Base-by-base conservation (phyloP, 805 yeast species). In the Metschnikowia anglica region DNA sequence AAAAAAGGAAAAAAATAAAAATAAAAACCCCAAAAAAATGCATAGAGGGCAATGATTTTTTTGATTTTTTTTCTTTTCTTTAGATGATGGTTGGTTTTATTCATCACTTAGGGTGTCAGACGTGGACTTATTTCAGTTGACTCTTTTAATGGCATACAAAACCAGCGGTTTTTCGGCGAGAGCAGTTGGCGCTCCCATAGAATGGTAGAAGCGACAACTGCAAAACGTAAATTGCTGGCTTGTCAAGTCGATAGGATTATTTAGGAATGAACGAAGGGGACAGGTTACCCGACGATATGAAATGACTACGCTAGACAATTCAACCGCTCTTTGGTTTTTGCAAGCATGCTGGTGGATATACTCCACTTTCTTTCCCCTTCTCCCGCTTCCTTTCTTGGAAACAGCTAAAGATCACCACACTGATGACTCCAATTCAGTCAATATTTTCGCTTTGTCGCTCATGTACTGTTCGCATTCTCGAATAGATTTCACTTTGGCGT, bases 401-500 rank as follows among this genome's bases (percentile, higher is more conserved):
- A n/a, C n/a, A n/a, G n/a, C n/a, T n/a, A n/a, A n/a, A n/a, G n/a
- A n/a, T 34, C 23, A 24, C 21, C 20, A 24, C 7, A 12, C 13
- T 12, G 24, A 13, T 4, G 31, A 9, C 15, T 23, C 44, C 25
- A 40, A 18, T 15, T 41, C 41, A 2, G 19, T 9, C 12, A 41
- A 21, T 1, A 41, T 36, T 24, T 41, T 36, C 10, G 37, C 11
- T n/a, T 32, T 28, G 33, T 31, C 34, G 20, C 18, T 25, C 38
- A 32, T 37, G 44, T 29, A 30, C 35, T 39, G 43, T 44, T 50
- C 54, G 41, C 29, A 12, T 21, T 52, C 51, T 15, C 40, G 38
- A 12, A 25, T 41, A 2, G 73, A 64, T 52, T 77, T 76, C 10
- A 74, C 63, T 37, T 81, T 69, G 6, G 77, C 68, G 54, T 72